Evolutionary conservation across 225 moss, liverwort and hornwort species (phyloP).

Genomic region (Bryum argenteum): DNA sequence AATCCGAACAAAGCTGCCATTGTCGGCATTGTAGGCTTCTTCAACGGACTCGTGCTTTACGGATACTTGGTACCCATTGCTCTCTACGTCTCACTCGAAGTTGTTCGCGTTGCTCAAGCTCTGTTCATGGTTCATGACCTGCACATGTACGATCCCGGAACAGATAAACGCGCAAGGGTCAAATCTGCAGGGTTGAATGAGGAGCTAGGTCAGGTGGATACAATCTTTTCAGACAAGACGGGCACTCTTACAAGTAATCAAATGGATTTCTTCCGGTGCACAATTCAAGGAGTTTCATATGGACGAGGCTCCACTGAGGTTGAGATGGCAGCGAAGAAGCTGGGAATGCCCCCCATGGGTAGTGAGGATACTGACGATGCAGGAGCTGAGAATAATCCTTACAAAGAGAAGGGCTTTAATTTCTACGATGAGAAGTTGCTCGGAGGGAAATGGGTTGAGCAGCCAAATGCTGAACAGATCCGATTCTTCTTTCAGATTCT

Average conservation of each 20-base stretch:
- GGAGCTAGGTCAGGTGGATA: conserved; percentile 91
- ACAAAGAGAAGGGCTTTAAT: conserved; percentile 73
- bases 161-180: conserved; percentile 61
- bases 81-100: conserved; percentile 79
- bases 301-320: conserved; percentile 86
- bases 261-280: conserved; percentile 89
- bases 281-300: conserved; percentile 74
- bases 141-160: conserved; percentile 60
- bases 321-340: conserved; percentile 66
- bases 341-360: conserved; percentile 54
- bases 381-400: conserved; percentile 35
- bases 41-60: conserved; percentile 71
- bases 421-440: conserved; percentile 71
- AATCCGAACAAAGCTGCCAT: conserved; percentile 54
- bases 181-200: conserved; percentile 85
- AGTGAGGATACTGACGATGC: not conserved
- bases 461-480: conserved; percentile 48
- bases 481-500: conserved; percentile 71
- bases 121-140: conserved; percentile 59
- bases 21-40: conserved; percentile 58
- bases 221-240: conserved; percentile 95
- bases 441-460: conserved; percentile 61
- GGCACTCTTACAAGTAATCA: conserved; percentile 91
- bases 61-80: conserved; percentile 88
- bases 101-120: conserved; percentile 78